Evolutionary conservation across 306 rosid species (phyloP), one percentile per base, ranked within the genome.

Genomic region (Malus sylvestris): DNA sequence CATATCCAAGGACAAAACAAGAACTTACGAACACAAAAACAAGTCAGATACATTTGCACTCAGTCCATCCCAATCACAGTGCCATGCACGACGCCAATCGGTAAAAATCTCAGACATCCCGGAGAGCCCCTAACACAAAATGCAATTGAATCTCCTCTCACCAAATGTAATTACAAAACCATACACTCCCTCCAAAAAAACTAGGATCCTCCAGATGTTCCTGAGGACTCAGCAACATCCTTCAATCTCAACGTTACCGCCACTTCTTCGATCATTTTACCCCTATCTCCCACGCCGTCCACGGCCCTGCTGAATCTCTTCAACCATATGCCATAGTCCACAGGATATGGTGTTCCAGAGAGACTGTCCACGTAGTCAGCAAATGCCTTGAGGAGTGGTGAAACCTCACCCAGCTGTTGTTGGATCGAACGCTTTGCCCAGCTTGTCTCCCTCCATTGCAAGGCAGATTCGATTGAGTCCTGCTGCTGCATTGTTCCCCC

Each of bases 311-410:
- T 87, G 88, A 93, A 82, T 84, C 98, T 93, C 69, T 88, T 91
- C 57, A 93, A 75, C 98, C 98, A 93, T 71, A 91, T 86, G 70
- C 88, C 96, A 67, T 93, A 86, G 84, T 93, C 96, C 9, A 93
- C 86, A 6, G 88, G 87, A 68, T 93, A 93, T 16, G 97, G 97
- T 5, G 98, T 93, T 75, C 98, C 98, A 73, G 96, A 93, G 40
- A 91, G 92, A 70, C 98, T 93, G 77, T 91, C 98, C 57, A 91
- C 97, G 74, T 93, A 93, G 76, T 93, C 98, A 13, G 98, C 97
- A 84, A 93, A 93, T 72, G 96, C 98, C 79, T 93, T 93, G 71
- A 93, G 84, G 7, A 93, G 75, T 55, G 97, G 82, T 45, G 98
- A 93, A 77, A 87, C 93, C 78, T 90, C 86, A 20, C 98, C 98